phyloP scores from a whole-genome alignment of 169 alveolate species.

The Cyclospora cayetanensis region DNA sequence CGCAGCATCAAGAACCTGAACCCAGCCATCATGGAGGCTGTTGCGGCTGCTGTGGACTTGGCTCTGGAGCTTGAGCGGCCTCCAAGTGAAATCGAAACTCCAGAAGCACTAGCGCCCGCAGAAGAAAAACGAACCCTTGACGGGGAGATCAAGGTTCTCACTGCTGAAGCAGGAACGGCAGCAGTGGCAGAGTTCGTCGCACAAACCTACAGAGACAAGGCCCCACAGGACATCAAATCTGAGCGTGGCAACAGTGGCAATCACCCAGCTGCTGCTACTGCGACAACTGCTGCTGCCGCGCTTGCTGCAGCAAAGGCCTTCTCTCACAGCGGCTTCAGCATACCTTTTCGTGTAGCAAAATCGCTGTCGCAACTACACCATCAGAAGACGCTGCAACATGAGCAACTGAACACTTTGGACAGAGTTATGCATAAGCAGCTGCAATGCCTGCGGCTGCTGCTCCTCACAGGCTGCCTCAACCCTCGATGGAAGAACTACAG shows the following conservation, averaged over 20 bases:
- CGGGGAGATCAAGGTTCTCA: neutral
- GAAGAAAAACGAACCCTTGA: too few species aligned
- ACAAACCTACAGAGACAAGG: neutral
- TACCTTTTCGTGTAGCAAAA: neutral
- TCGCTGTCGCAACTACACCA: neutral
- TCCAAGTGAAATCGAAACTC: neutral
- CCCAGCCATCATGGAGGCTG: neutral
- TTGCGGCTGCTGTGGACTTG: conserved; percentile 4
- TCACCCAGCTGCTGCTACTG: neutral
- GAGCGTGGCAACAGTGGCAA: neutral
- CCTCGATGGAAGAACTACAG: neutral
- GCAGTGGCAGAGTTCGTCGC: conserved; percentile 39
- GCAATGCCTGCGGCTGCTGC: conserved; percentile 36
- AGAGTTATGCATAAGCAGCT: neutral
- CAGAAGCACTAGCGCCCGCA: neutral
- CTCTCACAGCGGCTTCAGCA: neutral
- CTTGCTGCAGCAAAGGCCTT: conserved; percentile 38
- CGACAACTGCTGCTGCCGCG: conserved; percentile 24
- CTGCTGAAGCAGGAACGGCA: neutral
- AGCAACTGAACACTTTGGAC: neutral
- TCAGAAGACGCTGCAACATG: conserved; percentile 3
- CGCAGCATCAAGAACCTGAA: neutral
- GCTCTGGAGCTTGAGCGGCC: conserved; percentile 9
- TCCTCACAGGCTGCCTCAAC: conserved; percentile 21
- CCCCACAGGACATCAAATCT: neutral